phyloP scores from a whole-genome alignment of 2,329 filamentous ascomycete species.

The Hymenoscyphus fructigenus region DNA sequence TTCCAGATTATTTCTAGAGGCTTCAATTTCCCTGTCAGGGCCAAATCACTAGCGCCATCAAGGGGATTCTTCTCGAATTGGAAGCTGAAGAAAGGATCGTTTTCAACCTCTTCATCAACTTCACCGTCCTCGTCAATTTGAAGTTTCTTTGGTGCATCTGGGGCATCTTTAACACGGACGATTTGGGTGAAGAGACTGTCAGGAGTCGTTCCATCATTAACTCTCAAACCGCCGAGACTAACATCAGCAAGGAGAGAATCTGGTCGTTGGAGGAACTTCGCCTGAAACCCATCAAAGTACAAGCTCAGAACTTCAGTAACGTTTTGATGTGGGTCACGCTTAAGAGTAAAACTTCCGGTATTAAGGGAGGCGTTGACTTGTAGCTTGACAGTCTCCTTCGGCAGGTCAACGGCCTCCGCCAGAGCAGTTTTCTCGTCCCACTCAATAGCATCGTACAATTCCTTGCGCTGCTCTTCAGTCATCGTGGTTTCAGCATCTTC shows the following conservation, averaged over 20 bases:
- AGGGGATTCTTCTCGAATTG: conserved; percentile 94
- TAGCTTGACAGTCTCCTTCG: conserved; percentile 87
- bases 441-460: conserved; percentile 95
- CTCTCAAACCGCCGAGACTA: conserved; percentile 85
- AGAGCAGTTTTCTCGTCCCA: conserved; percentile 96
- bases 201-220: conserved; percentile 94
- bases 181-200: conserved; percentile 93
- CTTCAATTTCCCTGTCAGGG: conserved; percentile 86
- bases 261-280: conserved; percentile 83
- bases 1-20: conserved; percentile 98
- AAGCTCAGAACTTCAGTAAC: conserved; percentile 81
- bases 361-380: conserved; percentile 91
- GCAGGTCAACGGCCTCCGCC: conserved; percentile 82
- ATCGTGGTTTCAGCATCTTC: conserved; percentile 80
- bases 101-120: conserved; percentile 37
- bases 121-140: conserved; percentile 40
- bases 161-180: conserved; percentile 88
- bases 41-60: conserved; percentile 87
- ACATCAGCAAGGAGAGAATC: conserved; percentile 88
- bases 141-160: conserved; percentile 45
- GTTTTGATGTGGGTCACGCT: conserved; percentile 77
- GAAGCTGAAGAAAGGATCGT: conserved; percentile 87
- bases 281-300: conserved; percentile 92
- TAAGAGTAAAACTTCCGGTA: conserved; percentile 93
- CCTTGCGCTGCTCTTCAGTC: conserved; percentile 92